Evolutionary conservation across 2,329 filamentous ascomycete species (phyloP), one percentile per base, ranked within the genome.

Genomic region (Penicillium sp.): DNA sequence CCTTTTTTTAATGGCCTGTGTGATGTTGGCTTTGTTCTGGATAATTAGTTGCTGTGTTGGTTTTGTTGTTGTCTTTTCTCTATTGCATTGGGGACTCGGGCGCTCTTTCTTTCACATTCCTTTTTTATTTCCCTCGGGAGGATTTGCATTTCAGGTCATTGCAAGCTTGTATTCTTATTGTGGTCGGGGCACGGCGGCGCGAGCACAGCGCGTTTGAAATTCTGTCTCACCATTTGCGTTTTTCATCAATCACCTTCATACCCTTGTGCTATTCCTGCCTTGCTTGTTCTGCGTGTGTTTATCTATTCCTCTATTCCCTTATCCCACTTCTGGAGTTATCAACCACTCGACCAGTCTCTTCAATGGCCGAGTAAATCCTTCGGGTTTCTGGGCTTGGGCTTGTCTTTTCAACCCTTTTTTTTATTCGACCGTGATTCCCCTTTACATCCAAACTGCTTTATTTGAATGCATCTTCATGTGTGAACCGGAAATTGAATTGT

Each of bases 51-150:
- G 40, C 53, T 55, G 26, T 44, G 26, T 55, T 54, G 53, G 3
- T 54, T 30, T 15, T 60, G 65, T 61, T 66, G 61, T 67, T 63
- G 35, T 65, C 64, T 64, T 62, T 59, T 65, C 9, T 24, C 38
- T 54, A 61, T 69, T 70, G 73, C 73, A 76, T 75, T 75, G 67
- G 70, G 67, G 70, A 70, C 66, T 69, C 66, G 73, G 72, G 71
- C 70, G 72, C 72, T 69, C 62, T 70, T 71, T 57, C 47, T 64
- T 61, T 63, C 24, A 61, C 68, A 68, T 71, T 69, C 65, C 65
- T 66, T 68, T 67, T 68, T 35, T 67, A 58, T 64, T 68, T 61
- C 62, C 68, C 71, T 71, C 68, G 72, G 72, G 65, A 68, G 64
- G 68, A 68, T 72, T 72, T 74, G 72, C 72, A 74, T 75, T 71